Evolutionary conservation across 306 rosid genomes (phyloP), one percentile per base, ranked within the genome.

Genomic region (Chamaecrista fasciculata): DNA sequence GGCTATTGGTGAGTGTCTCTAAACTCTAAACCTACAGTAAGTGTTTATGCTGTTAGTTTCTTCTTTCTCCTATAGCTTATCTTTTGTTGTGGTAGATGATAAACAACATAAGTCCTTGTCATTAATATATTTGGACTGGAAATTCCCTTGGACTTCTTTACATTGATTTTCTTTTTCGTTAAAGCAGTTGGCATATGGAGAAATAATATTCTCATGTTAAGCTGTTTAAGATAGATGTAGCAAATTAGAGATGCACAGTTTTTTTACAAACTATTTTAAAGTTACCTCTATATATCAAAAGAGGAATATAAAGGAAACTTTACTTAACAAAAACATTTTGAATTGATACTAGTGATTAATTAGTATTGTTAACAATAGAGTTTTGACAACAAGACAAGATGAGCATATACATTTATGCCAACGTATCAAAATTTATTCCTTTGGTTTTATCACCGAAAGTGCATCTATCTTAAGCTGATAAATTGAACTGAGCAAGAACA

Each of bases 1-100:
- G 62, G 96, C 98, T 62, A 79, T 94, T 58, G 98, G 97, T 94
- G 76, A 82, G 86, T 62, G 8, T 63, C 46, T 56, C 46, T 76
- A 12, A 9, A 34, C 25, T 15, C 26, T 61, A 44, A 71, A 49
- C 71, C 66, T 50, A 49, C 52, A 56, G 4, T 40, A 28, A 15
- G 6, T 58, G 28, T 48, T 66, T 56, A 24, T 49, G 53, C 64
- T 39, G 33, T 51, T 66, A 11, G 31, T 15, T 36, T 55, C 39
- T 70, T 26, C 58, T 44, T 23, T 59, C 33, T 28, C 47, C 49
- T 24, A 15, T 71, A 11, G 53, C 24, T 78, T 16, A 9, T 68
- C 47, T 10, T 16, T 14, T n/a, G n/a, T n/a, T n/a, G 26, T 72
- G 53, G 4, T 72, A 34, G 56, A 15, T 37, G 55, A 68, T 49